These are phyloP conservation scores for Trifolium repens DNA, from an alignment of 306 rosid genomes.

Conservation along the genomic window DNA sequence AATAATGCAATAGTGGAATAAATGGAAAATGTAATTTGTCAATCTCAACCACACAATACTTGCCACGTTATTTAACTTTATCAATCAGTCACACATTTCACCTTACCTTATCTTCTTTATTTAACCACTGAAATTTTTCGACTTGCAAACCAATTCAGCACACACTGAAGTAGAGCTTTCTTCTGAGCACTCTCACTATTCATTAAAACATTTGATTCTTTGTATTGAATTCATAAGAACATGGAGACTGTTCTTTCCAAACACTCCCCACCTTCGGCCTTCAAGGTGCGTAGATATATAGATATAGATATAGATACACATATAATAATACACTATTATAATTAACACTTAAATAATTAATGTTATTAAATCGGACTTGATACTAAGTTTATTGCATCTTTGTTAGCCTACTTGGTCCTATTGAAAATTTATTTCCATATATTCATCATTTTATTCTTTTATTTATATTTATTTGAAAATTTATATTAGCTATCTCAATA, in stretches of 20 bases:
- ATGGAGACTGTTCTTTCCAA: constrained; percentile 53
- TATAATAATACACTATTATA: neutral
- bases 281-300: constrained; percentile 46
- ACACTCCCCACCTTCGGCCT: constrained; percentile 37
- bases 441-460: too few species aligned
- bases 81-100: constrained; percentile 24
- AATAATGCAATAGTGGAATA: constrained; percentile 32
- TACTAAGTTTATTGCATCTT: neutral
- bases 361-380: neutral
- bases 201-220: neutral
- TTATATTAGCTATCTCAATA: too few species aligned
- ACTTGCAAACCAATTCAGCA: neutral
- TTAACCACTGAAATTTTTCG: constrained; percentile 38
- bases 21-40: too few species aligned
- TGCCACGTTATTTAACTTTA: constrained; percentile 25
- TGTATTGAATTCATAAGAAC: constrained; percentile 6
- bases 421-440: too few species aligned
- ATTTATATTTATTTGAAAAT: too few species aligned
- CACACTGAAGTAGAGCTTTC: constrained; percentile 2
- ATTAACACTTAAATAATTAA: neutral
- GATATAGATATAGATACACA: neutral
- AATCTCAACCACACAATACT: constrained; percentile 30
- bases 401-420: neutral
- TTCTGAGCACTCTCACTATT: neutral
- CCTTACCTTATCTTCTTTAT: constrained; percentile 41